Conservation (phyloP, 495 filamentous ascomycete species). For the Rhypophila decipiens region DNA sequence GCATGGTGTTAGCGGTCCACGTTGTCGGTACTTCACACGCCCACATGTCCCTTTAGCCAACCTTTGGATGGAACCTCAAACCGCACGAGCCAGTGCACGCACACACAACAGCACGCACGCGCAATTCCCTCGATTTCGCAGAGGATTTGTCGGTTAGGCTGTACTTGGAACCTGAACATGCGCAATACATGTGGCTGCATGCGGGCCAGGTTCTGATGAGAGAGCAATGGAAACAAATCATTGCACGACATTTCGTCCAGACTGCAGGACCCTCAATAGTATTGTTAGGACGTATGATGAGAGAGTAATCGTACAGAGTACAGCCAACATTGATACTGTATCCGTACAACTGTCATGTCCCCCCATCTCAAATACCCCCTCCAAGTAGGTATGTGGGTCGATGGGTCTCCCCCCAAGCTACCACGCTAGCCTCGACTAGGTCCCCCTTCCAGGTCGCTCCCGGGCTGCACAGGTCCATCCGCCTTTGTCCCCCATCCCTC, state of each 20-base stretch:
- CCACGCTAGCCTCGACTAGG: neutral
- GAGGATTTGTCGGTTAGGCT: neutral
- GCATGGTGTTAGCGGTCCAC: neutral
- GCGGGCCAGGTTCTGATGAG: no score
- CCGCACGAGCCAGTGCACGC: neutral
- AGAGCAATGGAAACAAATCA: no score
- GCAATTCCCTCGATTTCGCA: neutral
- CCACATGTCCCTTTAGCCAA: neutral
- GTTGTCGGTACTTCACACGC: neutral
- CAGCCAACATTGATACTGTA: no score
- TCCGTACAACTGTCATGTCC: no score
- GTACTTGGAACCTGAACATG: slow-evolving; percentile 17
- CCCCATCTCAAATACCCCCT: no score
- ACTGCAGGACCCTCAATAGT: no score
- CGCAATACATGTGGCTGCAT: slow-evolving; percentile 18
- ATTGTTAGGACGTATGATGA: no score
- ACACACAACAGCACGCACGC: neutral
- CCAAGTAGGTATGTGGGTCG: slow-evolving; percentile 2
- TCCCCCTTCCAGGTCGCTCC: slow-evolving; percentile 2
- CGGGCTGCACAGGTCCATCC: neutral
- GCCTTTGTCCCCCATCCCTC: slow-evolving; percentile 2
- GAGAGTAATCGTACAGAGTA: no score
- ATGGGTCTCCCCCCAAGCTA: no score
- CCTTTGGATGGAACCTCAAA: no score
- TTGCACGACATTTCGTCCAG: no score